Conservation (phyloP, 73 alveolate species). For the Tetrahymena borealis region DNA sequence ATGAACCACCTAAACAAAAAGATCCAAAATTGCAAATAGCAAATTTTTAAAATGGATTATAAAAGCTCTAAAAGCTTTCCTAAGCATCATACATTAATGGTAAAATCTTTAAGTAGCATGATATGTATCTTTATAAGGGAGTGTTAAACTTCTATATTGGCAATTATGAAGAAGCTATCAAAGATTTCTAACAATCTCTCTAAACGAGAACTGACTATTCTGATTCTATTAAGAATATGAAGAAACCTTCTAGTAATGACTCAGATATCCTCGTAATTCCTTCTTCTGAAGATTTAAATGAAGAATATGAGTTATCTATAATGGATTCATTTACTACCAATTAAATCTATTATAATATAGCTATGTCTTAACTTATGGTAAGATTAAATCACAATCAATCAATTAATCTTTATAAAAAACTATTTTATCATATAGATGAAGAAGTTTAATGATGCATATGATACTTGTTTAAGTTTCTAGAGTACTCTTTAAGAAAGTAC, state of each 20-base stretch:
- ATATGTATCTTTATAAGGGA: conserved; percentile 37
- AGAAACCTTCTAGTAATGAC: background rate
- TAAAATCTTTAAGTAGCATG: conserved; percentile 15
- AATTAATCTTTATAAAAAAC: background rate
- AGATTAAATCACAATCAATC: background rate
- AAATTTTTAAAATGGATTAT: background rate
- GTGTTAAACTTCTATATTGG: conserved; percentile 36
- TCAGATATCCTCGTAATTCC: conserved; percentile 5
- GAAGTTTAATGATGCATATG: background rate
- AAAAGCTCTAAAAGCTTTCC: background rate
- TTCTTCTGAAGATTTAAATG: conserved; percentile 17
- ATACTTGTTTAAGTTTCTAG: background rate
- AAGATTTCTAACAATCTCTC: conserved; percentile 28
- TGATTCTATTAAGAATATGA: conserved; percentile 12
- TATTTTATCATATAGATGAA: background rate
- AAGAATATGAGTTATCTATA: conserved; percentile 32
- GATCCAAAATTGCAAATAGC: background rate
- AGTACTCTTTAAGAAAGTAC: background rate
- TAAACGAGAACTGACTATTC: conserved; percentile 4
- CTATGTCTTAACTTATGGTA: conserved; percentile 7
- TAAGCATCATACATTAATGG: conserved; percentile 17
- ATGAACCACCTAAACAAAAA: background rate
- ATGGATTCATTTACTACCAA: conserved; percentile 14
- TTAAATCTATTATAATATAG: conserved; percentile 6
- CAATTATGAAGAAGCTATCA: conserved; percentile 44